Evolutionary conservation across 441 rosid genomes (phyloP).

Genomic region (Lagerstroemia fauriei): DNA sequence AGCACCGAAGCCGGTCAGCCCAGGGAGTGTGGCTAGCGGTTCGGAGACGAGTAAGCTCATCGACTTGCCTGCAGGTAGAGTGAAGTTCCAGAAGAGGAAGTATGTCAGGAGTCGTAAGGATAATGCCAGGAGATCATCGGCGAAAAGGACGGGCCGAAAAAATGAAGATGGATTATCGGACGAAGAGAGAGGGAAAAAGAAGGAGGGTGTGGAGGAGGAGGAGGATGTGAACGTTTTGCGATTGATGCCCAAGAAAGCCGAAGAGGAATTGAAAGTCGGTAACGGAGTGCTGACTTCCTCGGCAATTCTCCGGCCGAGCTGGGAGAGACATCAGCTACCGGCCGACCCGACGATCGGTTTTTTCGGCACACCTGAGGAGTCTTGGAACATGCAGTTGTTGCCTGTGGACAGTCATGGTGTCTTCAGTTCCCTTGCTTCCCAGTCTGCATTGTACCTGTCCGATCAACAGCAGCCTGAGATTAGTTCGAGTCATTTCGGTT

Average conservation of each 20-base stretch:
- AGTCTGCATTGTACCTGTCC: background rate
- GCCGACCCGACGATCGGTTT: background rate
- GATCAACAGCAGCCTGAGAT: background rate
- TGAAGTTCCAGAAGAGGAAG: slow-evolving; percentile 2
- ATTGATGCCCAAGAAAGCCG: background rate
- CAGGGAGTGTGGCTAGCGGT: background rate
- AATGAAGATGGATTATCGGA: background rate
- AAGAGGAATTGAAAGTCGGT: background rate
- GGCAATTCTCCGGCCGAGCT: background rate
- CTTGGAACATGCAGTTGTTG: background rate
- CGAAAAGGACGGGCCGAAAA: background rate
- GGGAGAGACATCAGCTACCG: background rate
- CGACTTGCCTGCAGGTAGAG: background rate
- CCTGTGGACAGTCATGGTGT: background rate
- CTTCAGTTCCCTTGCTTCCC: background rate
- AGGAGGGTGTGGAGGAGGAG: background rate
- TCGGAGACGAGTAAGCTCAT: background rate
- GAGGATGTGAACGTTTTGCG: background rate
- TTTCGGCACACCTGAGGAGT: background rate
- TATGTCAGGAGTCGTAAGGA: background rate
- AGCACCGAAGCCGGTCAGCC: slow-evolving; percentile 8
- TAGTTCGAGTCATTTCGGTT: background rate
- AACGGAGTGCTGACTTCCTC: background rate
- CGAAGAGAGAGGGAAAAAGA: background rate
- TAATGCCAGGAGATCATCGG: background rate